These are phyloP conservation scores for Cordyceps tenuipes DNA, from an alignment of 2,329 filamentous ascomycete genomes.

Conservation along the genomic window DNA sequence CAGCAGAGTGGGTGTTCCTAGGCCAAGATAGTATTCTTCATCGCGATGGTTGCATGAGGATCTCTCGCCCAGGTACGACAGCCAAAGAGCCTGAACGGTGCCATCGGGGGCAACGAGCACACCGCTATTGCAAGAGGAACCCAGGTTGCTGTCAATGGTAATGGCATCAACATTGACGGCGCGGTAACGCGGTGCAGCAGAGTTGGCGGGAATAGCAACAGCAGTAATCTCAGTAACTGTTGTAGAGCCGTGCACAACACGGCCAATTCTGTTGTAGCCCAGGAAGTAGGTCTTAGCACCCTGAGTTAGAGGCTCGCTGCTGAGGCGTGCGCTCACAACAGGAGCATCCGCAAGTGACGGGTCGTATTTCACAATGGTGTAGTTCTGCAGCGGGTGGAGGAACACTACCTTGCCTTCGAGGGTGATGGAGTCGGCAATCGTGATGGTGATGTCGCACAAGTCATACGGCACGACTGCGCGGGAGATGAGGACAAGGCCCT, in stretches of 20 bases:
- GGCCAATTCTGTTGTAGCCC: constrained; percentile 93
- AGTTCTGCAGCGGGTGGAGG: constrained; percentile 93
- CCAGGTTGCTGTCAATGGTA: constrained; percentile 88
- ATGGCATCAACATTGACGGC: constrained; percentile 96
- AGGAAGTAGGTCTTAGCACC: constrained; percentile 93
- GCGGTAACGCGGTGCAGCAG: constrained; percentile 82
- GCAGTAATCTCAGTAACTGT: constrained; percentile 96
- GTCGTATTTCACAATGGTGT: constrained; percentile 91
- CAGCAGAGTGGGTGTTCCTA: constrained; percentile 79
- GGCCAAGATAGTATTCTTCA: constrained; percentile 90
- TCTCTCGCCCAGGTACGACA: constrained; percentile 92
- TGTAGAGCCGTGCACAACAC: constrained; percentile 88
- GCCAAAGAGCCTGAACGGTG: constrained; percentile 89
- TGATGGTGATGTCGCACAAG: constrained; percentile 91
- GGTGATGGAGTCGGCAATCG: constrained; percentile 92
- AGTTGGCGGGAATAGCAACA: constrained; percentile 90
- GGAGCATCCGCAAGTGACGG: constrained; percentile 87
- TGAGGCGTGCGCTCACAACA: constrained; percentile 79
- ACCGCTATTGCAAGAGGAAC: constrained; percentile 86
- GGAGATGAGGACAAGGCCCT: constrained; percentile 90
- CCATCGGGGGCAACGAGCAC: constrained; percentile 86
- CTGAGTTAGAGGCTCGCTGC: constrained; percentile 75
- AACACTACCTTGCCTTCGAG: constrained; percentile 93
- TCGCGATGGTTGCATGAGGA: constrained; percentile 72
- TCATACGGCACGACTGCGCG: constrained; percentile 93